Conservation (phyloP, 768 basidiomycete species). For the Suillus weaverae region DNA sequence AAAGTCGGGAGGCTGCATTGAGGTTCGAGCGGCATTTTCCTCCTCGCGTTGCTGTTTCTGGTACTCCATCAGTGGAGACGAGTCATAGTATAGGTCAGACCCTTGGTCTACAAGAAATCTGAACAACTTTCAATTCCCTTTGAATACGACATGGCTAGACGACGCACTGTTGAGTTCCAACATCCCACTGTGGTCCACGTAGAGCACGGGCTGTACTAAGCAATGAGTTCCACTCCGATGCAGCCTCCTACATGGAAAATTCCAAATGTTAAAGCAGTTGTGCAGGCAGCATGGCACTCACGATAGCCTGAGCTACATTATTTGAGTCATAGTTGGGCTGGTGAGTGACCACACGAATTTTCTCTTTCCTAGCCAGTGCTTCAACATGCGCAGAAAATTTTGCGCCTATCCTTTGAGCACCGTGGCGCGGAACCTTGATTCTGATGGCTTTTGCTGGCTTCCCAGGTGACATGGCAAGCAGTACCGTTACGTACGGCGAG, state of each 20-base stretch:
- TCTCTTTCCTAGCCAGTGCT: slow-evolving; percentile 48
- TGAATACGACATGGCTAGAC: not conserved
- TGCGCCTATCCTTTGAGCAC: slow-evolving; percentile 68
- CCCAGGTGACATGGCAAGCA: slow-evolving; percentile 32
- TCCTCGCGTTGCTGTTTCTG: slow-evolving; percentile 40
- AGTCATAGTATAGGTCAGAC: slow-evolving; percentile 74
- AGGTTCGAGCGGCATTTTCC: slow-evolving; percentile 24
- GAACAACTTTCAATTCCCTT: not conserved
- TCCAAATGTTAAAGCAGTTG: not conserved
- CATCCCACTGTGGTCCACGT: slow-evolving; percentile 85
- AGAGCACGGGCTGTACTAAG: slow-evolving; percentile 77
- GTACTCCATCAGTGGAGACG: slow-evolving; percentile 56
- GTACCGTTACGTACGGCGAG: not conserved
- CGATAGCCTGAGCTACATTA: slow-evolving; percentile 60
- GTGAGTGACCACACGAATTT: slow-evolving; percentile 48
- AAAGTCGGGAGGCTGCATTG: slow-evolving; percentile 35
- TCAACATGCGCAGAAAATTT: slow-evolving; percentile 64
- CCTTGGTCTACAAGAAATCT: slow-evolving; percentile 78
- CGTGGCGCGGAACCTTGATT: slow-evolving; percentile 71
- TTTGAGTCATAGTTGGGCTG: slow-evolving; percentile 60
- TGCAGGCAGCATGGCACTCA: slow-evolving; percentile 37
- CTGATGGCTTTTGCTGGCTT: slow-evolving; percentile 57
- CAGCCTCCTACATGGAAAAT: slow-evolving; percentile 55
- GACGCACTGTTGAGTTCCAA: slow-evolving; percentile 81
- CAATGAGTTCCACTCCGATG: slow-evolving; percentile 85